A percentile compares a stretch with the other conserved stretches of the same genome.
These are phyloP conservation scores for Candida yuanshanica DNA, from an alignment of 805 yeast genomes.

Conservation along the genomic window DNA sequence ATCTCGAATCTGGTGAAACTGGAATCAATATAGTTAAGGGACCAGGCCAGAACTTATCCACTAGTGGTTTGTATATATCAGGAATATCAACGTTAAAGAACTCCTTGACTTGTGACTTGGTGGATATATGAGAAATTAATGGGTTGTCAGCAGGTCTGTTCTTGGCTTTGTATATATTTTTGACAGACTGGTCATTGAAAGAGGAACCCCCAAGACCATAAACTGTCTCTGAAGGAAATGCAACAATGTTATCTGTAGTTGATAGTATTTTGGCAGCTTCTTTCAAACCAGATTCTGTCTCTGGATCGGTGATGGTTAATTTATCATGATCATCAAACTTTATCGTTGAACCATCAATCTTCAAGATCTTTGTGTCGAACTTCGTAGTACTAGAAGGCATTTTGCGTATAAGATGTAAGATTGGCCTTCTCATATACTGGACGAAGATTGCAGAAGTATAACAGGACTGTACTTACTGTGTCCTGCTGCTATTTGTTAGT, in stretches of 20 bases:
- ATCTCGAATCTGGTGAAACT: conserved; percentile 35
- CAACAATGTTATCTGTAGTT: conserved; percentile 58
- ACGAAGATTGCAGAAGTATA: too few relatives aligned
- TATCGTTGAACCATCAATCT: conserved; percentile 18
- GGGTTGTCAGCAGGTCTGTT: conserved; percentile 96
- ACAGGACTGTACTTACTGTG: too few relatives aligned
- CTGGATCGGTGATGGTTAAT: conserved; percentile 45
- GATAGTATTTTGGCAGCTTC: conserved; percentile 56
- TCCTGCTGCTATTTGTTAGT: too few relatives aligned
- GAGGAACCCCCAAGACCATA: conserved; percentile 94
- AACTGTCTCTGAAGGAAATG: conserved; percentile 96
- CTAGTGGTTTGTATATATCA: conserved; percentile 53
- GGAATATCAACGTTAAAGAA: conserved; percentile 59
- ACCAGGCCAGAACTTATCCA: conserved; percentile 88
- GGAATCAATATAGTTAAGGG: conserved; percentile 88
- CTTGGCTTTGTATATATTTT: conserved; percentile 77
- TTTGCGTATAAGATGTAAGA: not conserved
- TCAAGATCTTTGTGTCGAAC: conserved; percentile 15
- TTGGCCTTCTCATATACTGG: not conserved
- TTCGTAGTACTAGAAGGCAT: conserved; percentile 2
- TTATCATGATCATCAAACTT: conserved; percentile 13
- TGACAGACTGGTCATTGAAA: conserved; percentile 63
- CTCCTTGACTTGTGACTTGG: conserved; percentile 62
- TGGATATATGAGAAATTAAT: conserved; percentile 81
- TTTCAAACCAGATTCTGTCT: conserved; percentile 43